phyloP scores from a whole-genome alignment of 495 filamentous ascomycete species.

The Echria macrotheca region DNA sequence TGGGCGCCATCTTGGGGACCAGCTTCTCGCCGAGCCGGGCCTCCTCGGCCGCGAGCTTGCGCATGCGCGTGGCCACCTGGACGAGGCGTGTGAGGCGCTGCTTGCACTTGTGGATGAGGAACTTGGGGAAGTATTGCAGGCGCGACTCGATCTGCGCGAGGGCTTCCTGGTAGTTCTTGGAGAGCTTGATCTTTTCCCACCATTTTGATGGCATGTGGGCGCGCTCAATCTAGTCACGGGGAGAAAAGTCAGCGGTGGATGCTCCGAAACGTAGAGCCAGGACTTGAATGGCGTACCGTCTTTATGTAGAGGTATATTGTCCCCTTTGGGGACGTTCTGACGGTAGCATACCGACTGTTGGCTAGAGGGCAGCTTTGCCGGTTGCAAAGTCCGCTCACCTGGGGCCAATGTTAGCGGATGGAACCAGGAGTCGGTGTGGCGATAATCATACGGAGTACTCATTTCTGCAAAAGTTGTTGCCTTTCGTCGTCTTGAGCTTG shows the following conservation, averaged over 20 bases:
- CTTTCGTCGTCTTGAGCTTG: constrained; percentile 94
- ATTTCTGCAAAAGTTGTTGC: constrained; percentile 96
- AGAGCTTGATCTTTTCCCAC: constrained; percentile 92
- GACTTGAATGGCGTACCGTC: constrained; percentile 62
- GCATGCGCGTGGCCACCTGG: constrained; percentile 85
- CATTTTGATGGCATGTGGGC: constrained; percentile 85
- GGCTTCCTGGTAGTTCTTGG: constrained; percentile 82
- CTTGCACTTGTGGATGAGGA: constrained; percentile 94
- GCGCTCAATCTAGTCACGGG: constrained; percentile 50
- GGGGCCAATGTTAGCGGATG: constrained; percentile 8
- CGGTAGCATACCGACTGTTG: constrained; percentile 91
- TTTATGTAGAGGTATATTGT: constrained; percentile 96
- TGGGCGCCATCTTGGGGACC: constrained; percentile 87
- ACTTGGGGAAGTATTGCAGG: constrained; percentile 94
- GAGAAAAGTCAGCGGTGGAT: not conserved
- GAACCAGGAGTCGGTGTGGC: not conserved
- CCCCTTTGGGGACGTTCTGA: constrained; percentile 74
- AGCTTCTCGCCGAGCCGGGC: constrained; percentile 84
- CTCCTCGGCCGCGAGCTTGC: constrained; percentile 78
- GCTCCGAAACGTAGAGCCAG: too few relatives aligned
- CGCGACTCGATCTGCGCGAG: constrained; percentile 78
- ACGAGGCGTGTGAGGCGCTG: constrained; percentile 91
- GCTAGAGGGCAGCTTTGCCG: constrained; percentile 92
- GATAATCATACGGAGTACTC: constrained; percentile 37
- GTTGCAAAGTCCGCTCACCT: constrained; percentile 90